Evolutionary conservation across 1,284 basidiomycete genomes (phyloP).

Genomic region (Cystobasidium pallidum): DNA sequence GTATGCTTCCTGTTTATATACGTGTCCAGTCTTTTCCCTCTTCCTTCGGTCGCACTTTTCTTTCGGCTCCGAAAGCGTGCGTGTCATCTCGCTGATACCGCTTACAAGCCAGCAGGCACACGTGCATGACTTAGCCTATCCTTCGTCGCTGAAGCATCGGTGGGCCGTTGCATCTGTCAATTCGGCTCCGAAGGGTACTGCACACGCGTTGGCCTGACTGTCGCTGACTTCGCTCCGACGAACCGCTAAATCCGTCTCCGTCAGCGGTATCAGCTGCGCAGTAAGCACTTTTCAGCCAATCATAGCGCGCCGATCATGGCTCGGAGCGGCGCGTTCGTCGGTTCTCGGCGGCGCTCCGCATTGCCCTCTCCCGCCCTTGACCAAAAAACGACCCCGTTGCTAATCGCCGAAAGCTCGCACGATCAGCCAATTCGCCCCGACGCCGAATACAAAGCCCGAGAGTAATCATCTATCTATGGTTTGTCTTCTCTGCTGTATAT

Average conservation of each 20-base stretch:
- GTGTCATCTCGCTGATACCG: slow-evolving; percentile 19
- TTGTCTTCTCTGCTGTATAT: background rate
- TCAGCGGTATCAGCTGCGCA: slow-evolving; percentile 14
- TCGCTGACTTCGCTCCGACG: slow-evolving; percentile 9
- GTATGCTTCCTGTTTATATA: background rate
- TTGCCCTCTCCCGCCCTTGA: background rate
- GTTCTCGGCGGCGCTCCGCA: background rate
- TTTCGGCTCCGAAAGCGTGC: slow-evolving; percentile 6
- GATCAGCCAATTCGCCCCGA: background rate
- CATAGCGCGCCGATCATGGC: background rate
- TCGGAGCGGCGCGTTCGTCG: background rate
- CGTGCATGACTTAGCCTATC: background rate
- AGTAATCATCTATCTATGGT: background rate
- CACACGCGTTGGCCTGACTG: background rate
- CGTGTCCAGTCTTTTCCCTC: too few relatives aligned
- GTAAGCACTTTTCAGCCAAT: slow-evolving; percentile 6
- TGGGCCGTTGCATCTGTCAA: background rate
- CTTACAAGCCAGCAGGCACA: background rate
- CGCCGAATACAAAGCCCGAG: background rate
- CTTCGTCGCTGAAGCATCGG: background rate
- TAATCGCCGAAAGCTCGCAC: slow-evolving; percentile 1
- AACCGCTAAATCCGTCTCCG: slow-evolving; percentile 7
- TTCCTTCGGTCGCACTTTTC: background rate
- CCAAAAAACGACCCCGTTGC: background rate
- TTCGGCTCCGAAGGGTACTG: slow-evolving; percentile 8